Evolutionary conservation across 2,329 filamentous ascomycete species (phyloP).

Genomic region (Escovopsis sp.): DNA sequence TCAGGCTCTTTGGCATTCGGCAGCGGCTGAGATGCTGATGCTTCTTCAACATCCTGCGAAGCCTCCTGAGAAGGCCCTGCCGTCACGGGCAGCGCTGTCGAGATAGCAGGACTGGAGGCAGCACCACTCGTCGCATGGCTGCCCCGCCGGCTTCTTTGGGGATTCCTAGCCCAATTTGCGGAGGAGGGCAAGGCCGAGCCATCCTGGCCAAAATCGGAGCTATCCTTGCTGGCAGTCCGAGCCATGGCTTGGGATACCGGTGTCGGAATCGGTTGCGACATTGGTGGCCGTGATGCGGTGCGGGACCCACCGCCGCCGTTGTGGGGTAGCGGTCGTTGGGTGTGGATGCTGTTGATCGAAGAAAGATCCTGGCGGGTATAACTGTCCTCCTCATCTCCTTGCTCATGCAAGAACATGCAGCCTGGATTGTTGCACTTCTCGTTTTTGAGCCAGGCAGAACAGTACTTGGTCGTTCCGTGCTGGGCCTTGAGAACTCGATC

Average conservation of each 20-base stretch:
- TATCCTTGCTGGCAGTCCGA: conserved; percentile 65
- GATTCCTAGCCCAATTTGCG: conserved; percentile 77
- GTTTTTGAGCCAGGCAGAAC: conserved; percentile 87
- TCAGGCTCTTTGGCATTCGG: conserved; percentile 2
- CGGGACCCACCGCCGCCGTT: conserved; percentile 37
- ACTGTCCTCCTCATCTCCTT: conserved; percentile 95
- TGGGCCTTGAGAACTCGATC: conserved; percentile 70
- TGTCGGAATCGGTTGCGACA: conserved; percentile 22
- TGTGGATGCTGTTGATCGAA: conserved; percentile 81
- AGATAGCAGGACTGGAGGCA: conserved; percentile 68
- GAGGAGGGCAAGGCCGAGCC: conserved; percentile 84
- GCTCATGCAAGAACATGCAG: conserved; percentile 96
- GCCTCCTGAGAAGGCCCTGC: conserved; percentile 32
- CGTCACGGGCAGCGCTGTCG: conserved; percentile 39
- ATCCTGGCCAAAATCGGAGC: conserved; percentile 55
- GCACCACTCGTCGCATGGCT: conserved; percentile 73
- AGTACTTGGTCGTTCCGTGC: conserved; percentile 91
- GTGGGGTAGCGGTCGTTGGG: conserved; percentile 50
- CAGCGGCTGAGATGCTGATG: conserved; percentile 1
- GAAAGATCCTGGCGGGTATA: conserved; percentile 91
- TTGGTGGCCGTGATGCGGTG: conserved; percentile 37
- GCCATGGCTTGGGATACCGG: conserved; percentile 49
- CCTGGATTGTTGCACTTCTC: conserved; percentile 91
- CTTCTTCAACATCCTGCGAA: conserved; percentile 16
- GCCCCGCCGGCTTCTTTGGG: conserved; percentile 51